A percentile compares a stretch with the other conserved stretches of the same genome.
phyloP scores from a whole-genome alignment of 176 grass and related monocot genomes.

The Rhipidocladum racemiflorum region DNA sequence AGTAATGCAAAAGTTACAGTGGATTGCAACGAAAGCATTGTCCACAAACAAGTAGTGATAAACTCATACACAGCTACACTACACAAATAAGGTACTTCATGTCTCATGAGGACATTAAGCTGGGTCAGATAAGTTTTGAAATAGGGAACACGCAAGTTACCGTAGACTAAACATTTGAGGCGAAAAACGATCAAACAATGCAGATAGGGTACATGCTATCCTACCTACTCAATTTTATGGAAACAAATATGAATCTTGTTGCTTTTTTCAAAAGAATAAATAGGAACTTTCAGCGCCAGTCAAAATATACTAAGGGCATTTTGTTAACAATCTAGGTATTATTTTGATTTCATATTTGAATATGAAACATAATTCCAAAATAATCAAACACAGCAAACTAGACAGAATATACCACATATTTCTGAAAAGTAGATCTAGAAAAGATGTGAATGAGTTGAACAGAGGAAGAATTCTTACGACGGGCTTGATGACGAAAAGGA shows the following conservation, averaged over 20 bases:
- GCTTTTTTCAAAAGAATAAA: neutral
- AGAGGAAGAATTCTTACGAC: too few species aligned
- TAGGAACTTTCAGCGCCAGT: neutral
- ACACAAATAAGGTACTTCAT: neutral
- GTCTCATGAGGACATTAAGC: slow-evolving; percentile 4
- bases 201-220: neutral
- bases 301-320: neutral
- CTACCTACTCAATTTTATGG: neutral
- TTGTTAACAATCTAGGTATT: too few species aligned
- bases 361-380: too few species aligned
- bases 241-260: neutral
- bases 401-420: too few species aligned
- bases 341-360: too few species aligned
- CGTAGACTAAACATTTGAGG: neutral
- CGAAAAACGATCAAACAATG: neutral
- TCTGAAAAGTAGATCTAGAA: too few species aligned
- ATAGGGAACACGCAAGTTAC: slow-evolving; percentile 1
- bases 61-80: neutral
- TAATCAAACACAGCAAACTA: too few species aligned
- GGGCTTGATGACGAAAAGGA: too few species aligned
- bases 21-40: slow-evolving; percentile 5
- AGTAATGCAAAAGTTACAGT: neutral
- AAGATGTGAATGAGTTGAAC: too few species aligned
- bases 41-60: neutral
- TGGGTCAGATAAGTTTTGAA: neutral